Percentiles rank a stretch among this genome's conserved stretches.
phyloP scores from a whole-genome alignment of 2,329 filamentous ascomycete species.

The Phaeosphaeriaceae sp. region DNA sequence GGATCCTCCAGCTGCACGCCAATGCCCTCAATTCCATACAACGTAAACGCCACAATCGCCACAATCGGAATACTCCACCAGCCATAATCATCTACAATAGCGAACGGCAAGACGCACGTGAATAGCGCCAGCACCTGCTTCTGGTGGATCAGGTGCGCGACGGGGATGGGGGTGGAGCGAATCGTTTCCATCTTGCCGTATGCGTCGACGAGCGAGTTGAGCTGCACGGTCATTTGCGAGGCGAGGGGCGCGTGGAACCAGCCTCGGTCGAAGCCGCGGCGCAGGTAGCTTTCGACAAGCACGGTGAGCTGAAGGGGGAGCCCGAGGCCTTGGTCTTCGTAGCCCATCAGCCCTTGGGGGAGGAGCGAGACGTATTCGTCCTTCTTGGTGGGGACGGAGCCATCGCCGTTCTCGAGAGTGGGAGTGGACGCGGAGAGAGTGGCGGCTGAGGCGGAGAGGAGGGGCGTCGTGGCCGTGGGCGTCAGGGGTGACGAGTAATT shows the following conservation, averaged over 20 bases:
- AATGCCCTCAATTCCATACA: slow-evolving; percentile 70
- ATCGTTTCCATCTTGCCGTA: slow-evolving; percentile 72
- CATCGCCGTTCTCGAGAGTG: slow-evolving; percentile 31
- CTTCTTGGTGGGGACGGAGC: slow-evolving; percentile 42
- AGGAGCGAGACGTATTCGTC: slow-evolving; percentile 61
- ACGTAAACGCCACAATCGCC: slow-evolving; percentile 66
- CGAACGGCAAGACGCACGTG: slow-evolving; percentile 67
- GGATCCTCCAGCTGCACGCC: slow-evolving; percentile 70
- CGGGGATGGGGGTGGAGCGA: slow-evolving; percentile 67
- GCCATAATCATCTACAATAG: slow-evolving; percentile 67
- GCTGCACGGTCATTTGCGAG: slow-evolving; percentile 63
- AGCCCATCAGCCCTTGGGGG: slow-evolving; percentile 57
- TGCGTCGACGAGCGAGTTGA: slow-evolving; percentile 64
- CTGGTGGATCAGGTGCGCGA: slow-evolving; percentile 70
- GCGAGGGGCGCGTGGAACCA: slow-evolving; percentile 69
- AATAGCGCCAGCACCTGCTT: slow-evolving; percentile 70
- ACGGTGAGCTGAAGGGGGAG: slow-evolving; percentile 67
- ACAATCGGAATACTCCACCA: slow-evolving; percentile 69
- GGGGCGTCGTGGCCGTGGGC: slow-evolving; percentile 24
- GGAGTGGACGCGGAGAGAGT: slow-evolving; percentile 25
- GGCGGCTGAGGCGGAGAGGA: slow-evolving; percentile 25
- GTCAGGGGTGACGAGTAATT: slow-evolving; percentile 8
- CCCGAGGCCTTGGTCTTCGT: slow-evolving; percentile 65
- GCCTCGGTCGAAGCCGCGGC: slow-evolving; percentile 60
- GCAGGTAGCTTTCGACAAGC: slow-evolving; percentile 67